Evolutionary conservation across 2,329 filamentous ascomycete species (phyloP).

Genomic region (Penicillium italicum): DNA sequence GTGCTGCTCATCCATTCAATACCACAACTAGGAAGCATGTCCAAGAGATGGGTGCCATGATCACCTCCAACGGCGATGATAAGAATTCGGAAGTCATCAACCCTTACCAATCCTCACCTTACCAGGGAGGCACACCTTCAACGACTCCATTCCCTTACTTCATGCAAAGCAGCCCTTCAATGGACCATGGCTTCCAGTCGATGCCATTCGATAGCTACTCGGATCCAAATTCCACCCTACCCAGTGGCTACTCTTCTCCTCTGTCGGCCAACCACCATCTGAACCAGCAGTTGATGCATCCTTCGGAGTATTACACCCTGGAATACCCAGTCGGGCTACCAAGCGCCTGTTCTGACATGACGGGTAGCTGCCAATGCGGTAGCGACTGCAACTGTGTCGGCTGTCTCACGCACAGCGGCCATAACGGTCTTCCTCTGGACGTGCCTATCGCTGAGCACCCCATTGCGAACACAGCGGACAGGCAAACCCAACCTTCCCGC

Average conservation of each 20-base stretch:
- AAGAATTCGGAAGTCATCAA: conserved; percentile 19
- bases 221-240: conserved; percentile 19
- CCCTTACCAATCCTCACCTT: conserved; percentile 21
- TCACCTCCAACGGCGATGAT: conserved; percentile 35
- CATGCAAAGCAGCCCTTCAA: conserved; percentile 12
- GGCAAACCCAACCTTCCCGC: neutral
- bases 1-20: conserved; percentile 47
- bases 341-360: conserved; percentile 45
- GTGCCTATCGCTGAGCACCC: conserved; percentile 7
- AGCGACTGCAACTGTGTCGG: conserved; percentile 52
- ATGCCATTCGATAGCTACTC: conserved; percentile 22
- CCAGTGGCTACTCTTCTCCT: conserved; percentile 28
- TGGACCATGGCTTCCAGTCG: conserved; percentile 15
- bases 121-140: conserved; percentile 15
- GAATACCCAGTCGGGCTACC: conserved; percentile 41
- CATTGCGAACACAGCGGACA: conserved; percentile 3
- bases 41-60: conserved; percentile 45
- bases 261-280: conserved; percentile 20
- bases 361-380: conserved; percentile 52
- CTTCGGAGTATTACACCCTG: conserved; percentile 42
- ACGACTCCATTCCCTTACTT: conserved; percentile 18
- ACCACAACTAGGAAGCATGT: conserved; percentile 45
- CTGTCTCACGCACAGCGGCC: conserved; percentile 52
- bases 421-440: conserved; percentile 44
- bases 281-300: conserved; percentile 37